A percentile compares a stretch with the other conserved stretches of the same genome.
Conservation (phyloP, 768 basidiomycete species). For the Podaxis sp. region DNA sequence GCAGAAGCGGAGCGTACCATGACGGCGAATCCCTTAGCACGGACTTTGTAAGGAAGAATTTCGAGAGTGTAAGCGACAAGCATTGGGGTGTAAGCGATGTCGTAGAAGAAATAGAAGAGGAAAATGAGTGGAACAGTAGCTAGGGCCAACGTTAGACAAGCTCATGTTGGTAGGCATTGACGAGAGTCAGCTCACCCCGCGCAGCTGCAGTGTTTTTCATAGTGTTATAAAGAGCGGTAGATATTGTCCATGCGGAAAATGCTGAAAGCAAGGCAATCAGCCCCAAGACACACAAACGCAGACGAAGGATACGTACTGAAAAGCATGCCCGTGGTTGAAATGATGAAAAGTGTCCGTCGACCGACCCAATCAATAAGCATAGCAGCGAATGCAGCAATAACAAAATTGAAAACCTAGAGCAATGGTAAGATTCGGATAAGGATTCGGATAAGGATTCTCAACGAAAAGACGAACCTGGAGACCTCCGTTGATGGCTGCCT, state of each 20-base stretch:
- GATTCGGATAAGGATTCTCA: not conserved
- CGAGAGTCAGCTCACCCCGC: conserved; percentile 23
- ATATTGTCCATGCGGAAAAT: conserved; percentile 55
- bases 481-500: conserved; percentile 56
- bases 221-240: conserved; percentile 39
- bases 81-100: conserved; percentile 77
- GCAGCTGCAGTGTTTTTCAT: conserved; percentile 36
- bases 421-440: not conserved
- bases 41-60: conserved; percentile 74
- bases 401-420: conserved; percentile 55
- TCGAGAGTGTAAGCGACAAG: conserved; percentile 62
- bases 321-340: conserved; percentile 55
- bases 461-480: conserved; percentile 38
- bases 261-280: conserved; percentile 25
- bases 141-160: conserved; percentile 13
- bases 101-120: conserved; percentile 48
- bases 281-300: not conserved
- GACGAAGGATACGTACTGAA: conserved; percentile 28
- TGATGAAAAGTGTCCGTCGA: conserved; percentile 62
- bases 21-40: conserved; percentile 75
- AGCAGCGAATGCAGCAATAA: conserved; percentile 53
- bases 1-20: conserved; percentile 42
- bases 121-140: conserved; percentile 69
- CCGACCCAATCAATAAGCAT: conserved; percentile 65
- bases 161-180: not conserved